These are phyloP conservation scores for Cymodocea nodosa DNA, from an alignment of 116 monocot genomes.

Conservation along the genomic window DNA sequence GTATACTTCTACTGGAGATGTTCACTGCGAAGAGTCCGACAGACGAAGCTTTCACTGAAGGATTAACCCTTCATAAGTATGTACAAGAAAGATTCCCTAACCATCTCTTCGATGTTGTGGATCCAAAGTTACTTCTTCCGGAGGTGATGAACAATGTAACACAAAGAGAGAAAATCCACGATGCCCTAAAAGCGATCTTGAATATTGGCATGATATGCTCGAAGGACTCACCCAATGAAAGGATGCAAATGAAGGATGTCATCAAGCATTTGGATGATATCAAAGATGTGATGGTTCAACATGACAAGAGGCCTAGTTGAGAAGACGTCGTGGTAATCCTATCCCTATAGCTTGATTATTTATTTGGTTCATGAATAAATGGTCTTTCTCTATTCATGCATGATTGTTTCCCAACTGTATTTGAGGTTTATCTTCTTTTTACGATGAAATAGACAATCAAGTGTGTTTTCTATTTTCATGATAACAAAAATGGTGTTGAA, in stretches of 20 bases:
- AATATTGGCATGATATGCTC: conserved; percentile 11
- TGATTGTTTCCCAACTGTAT: too few relatives aligned
- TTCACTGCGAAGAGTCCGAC: conserved; percentile 30
- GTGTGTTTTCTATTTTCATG: too few relatives aligned
- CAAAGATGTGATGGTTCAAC: not conserved
- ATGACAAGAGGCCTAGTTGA: too few relatives aligned
- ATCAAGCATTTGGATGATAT: conserved; percentile 2
- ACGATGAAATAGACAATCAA: too few relatives aligned
- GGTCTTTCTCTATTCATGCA: too few relatives aligned
- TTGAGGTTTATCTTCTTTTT: too few relatives aligned
- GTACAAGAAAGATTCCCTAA: conserved; percentile 13
- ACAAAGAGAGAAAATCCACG: not conserved
- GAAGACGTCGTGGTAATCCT: too few relatives aligned
- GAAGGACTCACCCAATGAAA: conserved; percentile 7
- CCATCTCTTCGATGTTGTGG: conserved; percentile 9
- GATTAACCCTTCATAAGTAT: conserved; percentile 13
- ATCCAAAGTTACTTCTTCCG: not conserved
- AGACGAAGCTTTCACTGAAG: conserved; percentile 17
- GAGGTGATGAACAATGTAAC: not conserved
- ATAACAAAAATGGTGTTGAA: too few relatives aligned
- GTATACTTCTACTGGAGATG: conserved; percentile 34
- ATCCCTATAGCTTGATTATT: too few relatives aligned
- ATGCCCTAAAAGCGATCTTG: not conserved
- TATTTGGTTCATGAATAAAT: too few relatives aligned
- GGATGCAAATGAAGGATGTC: conserved; percentile 10